Conservation (phyloP, 2,329 filamentous ascomycete genomes). For the Fusarium tricinctum region DNA sequence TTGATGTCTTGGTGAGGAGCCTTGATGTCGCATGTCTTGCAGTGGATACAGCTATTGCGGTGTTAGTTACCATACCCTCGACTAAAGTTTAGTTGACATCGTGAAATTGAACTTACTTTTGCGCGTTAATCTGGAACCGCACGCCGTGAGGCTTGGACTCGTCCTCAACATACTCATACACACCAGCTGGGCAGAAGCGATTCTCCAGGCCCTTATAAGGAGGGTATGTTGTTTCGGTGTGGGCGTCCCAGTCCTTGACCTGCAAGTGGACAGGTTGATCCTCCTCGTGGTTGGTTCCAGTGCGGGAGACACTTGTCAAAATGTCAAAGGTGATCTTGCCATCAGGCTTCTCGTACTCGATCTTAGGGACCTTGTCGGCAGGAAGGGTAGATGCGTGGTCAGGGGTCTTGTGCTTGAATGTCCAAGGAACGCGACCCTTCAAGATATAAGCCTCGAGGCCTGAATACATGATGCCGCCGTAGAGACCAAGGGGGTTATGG, state of each 20-base stretch:
- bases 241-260: conserved; percentile 94
- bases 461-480: conserved; percentile 92
- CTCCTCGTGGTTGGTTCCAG: conserved; percentile 98
- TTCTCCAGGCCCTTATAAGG: conserved; percentile 94
- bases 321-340: conserved; percentile 97
- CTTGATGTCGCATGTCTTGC: conserved; percentile 99
- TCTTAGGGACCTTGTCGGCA: conserved; percentile 85
- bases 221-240: conserved; percentile 86
- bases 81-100: not conserved
- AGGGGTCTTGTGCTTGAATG: conserved; percentile 83
- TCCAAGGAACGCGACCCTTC: conserved; percentile 91
- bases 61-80: conserved; percentile 25
- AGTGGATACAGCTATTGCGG: conserved; percentile 87
- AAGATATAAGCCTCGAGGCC: conserved; percentile 91
- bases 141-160: conserved; percentile 87
- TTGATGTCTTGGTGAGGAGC: conserved; percentile 97
- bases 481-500: conserved; percentile 86
- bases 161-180: conserved; percentile 98
- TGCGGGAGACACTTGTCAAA: conserved; percentile 92
- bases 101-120: conserved; percentile 81
- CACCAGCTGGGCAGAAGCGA: conserved; percentile 95
- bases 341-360: conserved; percentile 97
- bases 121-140: conserved; percentile 95
- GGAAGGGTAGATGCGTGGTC: conserved; percentile 85
- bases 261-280: conserved; percentile 97